Conservation (phyloP, 306 rosid species). For the Mimosa bimucronata region DNA sequence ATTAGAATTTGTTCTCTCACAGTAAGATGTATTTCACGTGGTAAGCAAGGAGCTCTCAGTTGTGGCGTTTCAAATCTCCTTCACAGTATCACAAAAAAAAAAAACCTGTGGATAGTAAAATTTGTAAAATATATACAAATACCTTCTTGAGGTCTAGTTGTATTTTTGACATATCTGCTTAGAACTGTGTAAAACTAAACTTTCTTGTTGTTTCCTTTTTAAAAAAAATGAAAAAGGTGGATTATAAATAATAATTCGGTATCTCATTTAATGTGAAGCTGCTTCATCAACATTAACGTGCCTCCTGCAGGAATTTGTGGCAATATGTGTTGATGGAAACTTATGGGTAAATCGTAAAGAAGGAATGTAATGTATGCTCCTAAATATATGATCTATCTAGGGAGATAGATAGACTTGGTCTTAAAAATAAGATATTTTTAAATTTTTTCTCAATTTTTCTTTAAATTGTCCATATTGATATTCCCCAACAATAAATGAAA, state of each 20-base stretch:
- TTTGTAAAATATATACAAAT: not conserved
- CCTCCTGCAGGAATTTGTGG: not conserved
- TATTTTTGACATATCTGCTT: not conserved
- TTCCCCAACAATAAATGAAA: no score
- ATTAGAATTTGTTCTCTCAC: not conserved
- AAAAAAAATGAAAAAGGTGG: not conserved
- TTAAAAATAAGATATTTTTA: no score
- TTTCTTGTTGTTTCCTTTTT: not conserved
- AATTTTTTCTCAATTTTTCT: no score
- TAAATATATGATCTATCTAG: no score
- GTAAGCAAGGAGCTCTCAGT: not conserved
- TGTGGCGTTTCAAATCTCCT: not conserved
- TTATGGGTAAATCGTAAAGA: no score
- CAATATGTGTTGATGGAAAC: not conserved
- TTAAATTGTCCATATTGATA: no score
- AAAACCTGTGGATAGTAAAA: not conserved
- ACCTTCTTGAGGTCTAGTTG: not conserved
- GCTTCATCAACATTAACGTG: not conserved
- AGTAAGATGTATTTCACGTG: conserved; percentile 1
- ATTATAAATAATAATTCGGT: not conserved
- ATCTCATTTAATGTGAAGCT: not conserved
- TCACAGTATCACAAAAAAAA: not conserved
- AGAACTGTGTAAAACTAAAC: not conserved
- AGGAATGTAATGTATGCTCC: no score
- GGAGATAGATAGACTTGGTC: no score